Conservation (phyloP, 2,329 filamentous ascomycete genomes). For the Teratosphaeria nubilosa region DNA sequence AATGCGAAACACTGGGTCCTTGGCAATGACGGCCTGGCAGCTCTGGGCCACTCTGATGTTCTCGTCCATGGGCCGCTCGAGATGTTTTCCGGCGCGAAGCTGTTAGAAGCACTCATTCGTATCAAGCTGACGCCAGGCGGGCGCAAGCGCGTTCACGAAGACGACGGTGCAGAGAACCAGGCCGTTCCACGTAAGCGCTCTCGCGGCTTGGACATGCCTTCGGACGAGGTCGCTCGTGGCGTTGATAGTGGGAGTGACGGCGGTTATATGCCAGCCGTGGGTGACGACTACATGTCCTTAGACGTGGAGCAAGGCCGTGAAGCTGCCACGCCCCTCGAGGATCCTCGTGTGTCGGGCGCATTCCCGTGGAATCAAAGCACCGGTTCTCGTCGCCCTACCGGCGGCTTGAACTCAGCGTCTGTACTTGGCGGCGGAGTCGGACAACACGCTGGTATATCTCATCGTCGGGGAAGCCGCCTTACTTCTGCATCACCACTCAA, state of each 20-base stretch:
- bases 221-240: constrained; percentile 26
- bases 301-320: constrained; percentile 62
- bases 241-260: constrained; percentile 6
- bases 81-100: constrained; percentile 47
- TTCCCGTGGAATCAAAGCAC: constrained; percentile 55
- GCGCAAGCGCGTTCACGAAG: constrained; percentile 18
- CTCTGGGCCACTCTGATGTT: constrained; percentile 31
- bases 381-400: constrained; percentile 32
- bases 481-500: constrained; percentile 52
- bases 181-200: constrained; percentile 21
- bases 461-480: constrained; percentile 43
- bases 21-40: constrained; percentile 36
- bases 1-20: constrained; percentile 54
- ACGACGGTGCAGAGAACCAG: constrained; percentile 12
- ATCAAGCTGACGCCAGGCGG: constrained; percentile 12
- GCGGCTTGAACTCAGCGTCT: constrained; percentile 25
- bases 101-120: constrained; percentile 41
- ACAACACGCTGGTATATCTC: constrained; percentile 15
- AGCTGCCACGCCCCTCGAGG: constrained; percentile 55
- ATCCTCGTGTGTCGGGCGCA: constrained; percentile 44
- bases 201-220: constrained; percentile 21
- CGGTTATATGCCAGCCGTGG: constrained; percentile 10
- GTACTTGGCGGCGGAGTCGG: constrained; percentile 14
- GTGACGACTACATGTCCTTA: constrained; percentile 23
- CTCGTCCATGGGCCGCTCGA: constrained; percentile 39